Evolutionary conservation across 768 basidiomycete genomes (phyloP), one percentile per base, ranked within the genome.

Genomic region (Pleurotus tuoliensis): DNA sequence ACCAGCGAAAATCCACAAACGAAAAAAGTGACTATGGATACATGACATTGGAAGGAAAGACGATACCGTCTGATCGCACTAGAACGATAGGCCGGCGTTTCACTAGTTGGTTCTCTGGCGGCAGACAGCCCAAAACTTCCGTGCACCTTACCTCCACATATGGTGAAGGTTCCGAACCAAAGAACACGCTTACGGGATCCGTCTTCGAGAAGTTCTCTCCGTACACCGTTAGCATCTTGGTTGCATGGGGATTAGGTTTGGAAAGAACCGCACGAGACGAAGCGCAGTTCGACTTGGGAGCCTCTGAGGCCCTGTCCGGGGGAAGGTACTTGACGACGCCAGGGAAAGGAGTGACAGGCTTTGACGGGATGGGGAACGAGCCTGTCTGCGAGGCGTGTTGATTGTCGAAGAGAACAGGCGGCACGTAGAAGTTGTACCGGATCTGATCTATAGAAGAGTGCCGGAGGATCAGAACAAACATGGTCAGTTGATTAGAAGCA

Each of bases 371-470:
- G 30, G 89, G 88, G 79, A 87, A 92, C 18, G 88, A 86, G 5
- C 83, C 80, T 6, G 78, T 84, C 64, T 83, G 84, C 16, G 83
- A 76, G n/a, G 83, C 80, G 59, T 84, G 84, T 68, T 88, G 89
- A 63, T 84, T 84, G 74, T 92, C 90, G 67, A 89, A 91, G 44
- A 94, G 76, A 22, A 87, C 81, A 1, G 90, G 90, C 30, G 93
- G 93, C 11, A 94, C 87, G 66, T 92, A 94, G 71, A 94, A 95
- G 71, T 94, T 93, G 74, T 94, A 94, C 59, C 93, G 87, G 53
- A 93, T 82, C 82, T 94, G 90, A 66, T 95, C 92, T 87, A 72
- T 56, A 58, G 38, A 34, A 54, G 60, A 46, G 53, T 44, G 53
- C 55, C 37, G 67, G 62, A 52, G 45, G 58, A 44, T 56, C 54